Evolutionary conservation across 202 grass and related monocot species (phyloP).

Genomic region (Zoysia matrella): DNA sequence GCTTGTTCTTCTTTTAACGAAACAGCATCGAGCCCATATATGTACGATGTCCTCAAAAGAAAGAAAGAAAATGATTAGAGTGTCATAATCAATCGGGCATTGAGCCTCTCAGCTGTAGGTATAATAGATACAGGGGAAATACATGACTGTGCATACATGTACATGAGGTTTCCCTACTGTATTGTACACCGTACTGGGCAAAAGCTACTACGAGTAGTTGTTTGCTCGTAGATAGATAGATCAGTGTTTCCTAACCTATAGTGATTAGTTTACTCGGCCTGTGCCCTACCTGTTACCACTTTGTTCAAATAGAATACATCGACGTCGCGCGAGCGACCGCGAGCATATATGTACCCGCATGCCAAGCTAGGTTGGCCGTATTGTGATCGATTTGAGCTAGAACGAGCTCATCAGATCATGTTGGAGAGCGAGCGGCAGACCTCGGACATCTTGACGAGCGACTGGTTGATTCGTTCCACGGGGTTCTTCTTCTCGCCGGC

Average conservation of each 20-base stretch:
- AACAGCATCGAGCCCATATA: no score
- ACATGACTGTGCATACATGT: no score
- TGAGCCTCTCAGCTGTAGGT: no score
- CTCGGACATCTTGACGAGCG: conserved; percentile 44
- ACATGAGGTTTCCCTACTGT: neutral
- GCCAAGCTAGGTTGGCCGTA: neutral
- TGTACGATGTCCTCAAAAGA: no score
- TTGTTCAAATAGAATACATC: neutral
- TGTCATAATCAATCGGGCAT: no score
- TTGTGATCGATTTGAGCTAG: neutral
- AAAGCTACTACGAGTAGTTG: neutral
- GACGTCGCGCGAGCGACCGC: neutral
- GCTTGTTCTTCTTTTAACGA: no score
- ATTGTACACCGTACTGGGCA: neutral
- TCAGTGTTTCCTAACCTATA: neutral
- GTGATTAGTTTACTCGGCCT: neutral
- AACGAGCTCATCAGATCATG: conserved; percentile 39
- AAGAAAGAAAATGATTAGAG: no score
- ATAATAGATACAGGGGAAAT: no score
- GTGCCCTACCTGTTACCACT: neutral
- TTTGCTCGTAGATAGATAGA: neutral
- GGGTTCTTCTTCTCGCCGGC: conserved; percentile 33
- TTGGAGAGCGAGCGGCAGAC: conserved; percentile 54
- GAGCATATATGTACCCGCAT: neutral
- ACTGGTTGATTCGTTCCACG: conserved; percentile 25